Evolutionary conservation across 331 rosid species (phyloP), one percentile per base, ranked within the genome.

Genomic region (Malus hybrid): DNA sequence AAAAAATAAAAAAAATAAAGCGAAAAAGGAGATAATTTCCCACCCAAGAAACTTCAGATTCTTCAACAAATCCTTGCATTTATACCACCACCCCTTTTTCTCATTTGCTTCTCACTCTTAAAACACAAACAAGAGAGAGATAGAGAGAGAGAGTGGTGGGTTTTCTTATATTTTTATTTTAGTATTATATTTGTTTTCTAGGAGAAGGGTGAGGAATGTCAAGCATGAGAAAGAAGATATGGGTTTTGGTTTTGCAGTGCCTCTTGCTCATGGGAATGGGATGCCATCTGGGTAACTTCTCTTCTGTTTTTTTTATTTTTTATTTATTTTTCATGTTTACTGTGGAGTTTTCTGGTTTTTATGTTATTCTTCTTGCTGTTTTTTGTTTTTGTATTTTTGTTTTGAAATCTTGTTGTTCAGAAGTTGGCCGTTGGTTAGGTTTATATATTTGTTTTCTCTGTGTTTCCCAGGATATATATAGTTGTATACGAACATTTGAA

Each of bases 21-120:
- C 70, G 80, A 77, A 80, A 77, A 86, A 72, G 79, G 64, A 77
- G 57, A 75, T 73, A 24, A 77, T 77, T 85, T 75, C 84, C 53
- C 87, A 69, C 63, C 71, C 77, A 93, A 91, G 96, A 74, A 91
- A 91, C 85, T 82, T 66, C 24, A 55, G 87, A 93, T 93, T 93
- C 97, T 82, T 60, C 44, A 70, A 13, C 36, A 44, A 55, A 1
- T 6, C 39, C 66, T 66, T 69, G 61, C 74, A 33, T 69, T 63
- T 81, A 84, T 81, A 80, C 22, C 72, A 18, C 76, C 50, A 36
- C 57, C 50, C 75, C 42, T 8, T 55, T 5, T 63, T 56, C 72
- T 75, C 67, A 66, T 55, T 50, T 36, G 61, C 39, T 33, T 32
- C 72, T 6, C 18, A 55, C 46, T 33, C 69, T 56, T 26, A 26